Percentiles rank a stretch among this genome's conserved stretches.
Conservation (phyloP, 768 basidiomycete genomes). For the Vararia minispora region DNA sequence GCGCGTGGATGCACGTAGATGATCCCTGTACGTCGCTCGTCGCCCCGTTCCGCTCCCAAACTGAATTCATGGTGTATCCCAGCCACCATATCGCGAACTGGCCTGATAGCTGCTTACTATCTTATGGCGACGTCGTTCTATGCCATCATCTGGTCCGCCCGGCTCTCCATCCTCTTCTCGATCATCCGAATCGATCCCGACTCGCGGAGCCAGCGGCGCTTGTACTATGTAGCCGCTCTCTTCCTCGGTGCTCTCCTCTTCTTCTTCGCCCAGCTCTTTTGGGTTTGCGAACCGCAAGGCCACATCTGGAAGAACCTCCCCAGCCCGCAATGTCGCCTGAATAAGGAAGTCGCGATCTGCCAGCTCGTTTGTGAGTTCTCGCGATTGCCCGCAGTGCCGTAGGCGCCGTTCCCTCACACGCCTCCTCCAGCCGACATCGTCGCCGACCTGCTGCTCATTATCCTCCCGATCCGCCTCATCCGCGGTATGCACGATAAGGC, state of each 20-base stretch:
- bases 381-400: not conserved
- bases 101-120: constrained; percentile 18
- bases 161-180: constrained; percentile 43
- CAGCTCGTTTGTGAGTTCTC: constrained; percentile 38
- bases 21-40: constrained; percentile 8
- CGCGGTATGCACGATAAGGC: constrained; percentile 26
- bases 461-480: constrained; percentile 34
- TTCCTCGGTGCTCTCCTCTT: constrained; percentile 25
- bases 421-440: constrained; percentile 32
- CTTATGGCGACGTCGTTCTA: constrained; percentile 20
- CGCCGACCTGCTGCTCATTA: constrained; percentile 34
- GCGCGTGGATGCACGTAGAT: constrained; percentile 19
- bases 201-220: constrained; percentile 5
- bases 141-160: constrained; percentile 22
- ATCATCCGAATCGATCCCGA: constrained; percentile 41
- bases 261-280: constrained; percentile 33
- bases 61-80: not conserved
- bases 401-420: constrained; percentile 4
- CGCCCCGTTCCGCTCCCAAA: not conserved
- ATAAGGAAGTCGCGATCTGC: constrained; percentile 35
- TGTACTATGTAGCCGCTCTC: constrained; percentile 12
- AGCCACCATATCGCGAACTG: constrained; percentile 10
- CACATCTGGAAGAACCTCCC: constrained; percentile 26
- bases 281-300: constrained; percentile 29
- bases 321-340: constrained; percentile 31